These are phyloP conservation scores for Plasmodium inui DNA, from an alignment of 169 alveolate genomes.

Conservation along the genomic window DNA sequence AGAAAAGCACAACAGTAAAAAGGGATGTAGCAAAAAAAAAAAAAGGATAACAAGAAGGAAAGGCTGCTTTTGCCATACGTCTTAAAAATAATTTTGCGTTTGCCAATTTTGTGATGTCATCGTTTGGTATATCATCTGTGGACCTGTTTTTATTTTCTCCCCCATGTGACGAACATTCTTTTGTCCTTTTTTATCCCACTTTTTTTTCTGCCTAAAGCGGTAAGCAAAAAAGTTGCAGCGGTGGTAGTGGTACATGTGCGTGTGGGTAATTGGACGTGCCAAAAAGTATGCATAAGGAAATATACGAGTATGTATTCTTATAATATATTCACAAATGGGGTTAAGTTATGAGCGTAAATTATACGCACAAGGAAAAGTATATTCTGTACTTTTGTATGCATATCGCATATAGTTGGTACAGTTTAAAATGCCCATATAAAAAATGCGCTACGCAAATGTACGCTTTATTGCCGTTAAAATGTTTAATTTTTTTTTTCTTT, in stretches of 20 bases:
- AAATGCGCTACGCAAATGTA: not conserved
- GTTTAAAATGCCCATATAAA: not conserved
- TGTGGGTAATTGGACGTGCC: not conserved
- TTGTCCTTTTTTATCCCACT: not conserved
- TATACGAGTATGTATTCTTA: not conserved
- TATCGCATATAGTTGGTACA: not conserved
- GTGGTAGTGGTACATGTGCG: constrained; percentile 4
- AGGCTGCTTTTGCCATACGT: not conserved
- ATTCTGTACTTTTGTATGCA: not conserved
- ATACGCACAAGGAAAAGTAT: not conserved
- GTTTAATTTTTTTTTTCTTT: not conserved
- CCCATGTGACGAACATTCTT: not conserved
- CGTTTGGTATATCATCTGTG: not conserved
- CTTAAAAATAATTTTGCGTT: not conserved
- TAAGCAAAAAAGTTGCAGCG: not conserved
- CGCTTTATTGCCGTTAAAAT: not conserved
- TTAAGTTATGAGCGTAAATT: not conserved
- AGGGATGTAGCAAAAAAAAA: not conserved
- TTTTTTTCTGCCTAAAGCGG: not conserved
- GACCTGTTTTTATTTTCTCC: not conserved
- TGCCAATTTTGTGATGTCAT: not conserved
- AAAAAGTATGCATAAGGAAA: not conserved
- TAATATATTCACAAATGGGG: not conserved
- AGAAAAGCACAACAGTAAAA: not conserved
- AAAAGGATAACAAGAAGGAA: not conserved